Conservation (phyloP, 2,329 filamentous ascomycete genomes). For the Fonsecaea monophora region DNA sequence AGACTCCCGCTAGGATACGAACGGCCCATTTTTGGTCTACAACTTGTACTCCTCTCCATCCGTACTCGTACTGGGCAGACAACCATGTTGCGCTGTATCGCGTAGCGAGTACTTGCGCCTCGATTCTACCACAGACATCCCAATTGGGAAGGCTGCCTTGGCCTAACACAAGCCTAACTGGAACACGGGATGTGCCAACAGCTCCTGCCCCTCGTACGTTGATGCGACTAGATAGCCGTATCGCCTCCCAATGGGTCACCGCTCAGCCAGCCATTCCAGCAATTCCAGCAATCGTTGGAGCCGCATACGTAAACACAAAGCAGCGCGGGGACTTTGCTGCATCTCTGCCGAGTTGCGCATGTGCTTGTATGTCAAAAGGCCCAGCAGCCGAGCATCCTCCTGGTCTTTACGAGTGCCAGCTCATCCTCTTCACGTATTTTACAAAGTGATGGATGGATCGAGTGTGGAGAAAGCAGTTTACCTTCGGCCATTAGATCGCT, state of each 20-base stretch:
- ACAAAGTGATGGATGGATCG: constrained; percentile 3
- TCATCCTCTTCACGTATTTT: constrained; percentile 19
- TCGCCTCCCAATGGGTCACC: constrained; percentile 11
- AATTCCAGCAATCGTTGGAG: background rate
- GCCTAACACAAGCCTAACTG: background rate
- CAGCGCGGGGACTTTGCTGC: background rate
- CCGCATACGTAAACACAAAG: constrained; percentile 6
- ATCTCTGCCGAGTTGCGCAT: constrained; percentile 5
- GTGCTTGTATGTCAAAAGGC: constrained; percentile 5
- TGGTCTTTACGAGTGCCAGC: constrained; percentile 6
- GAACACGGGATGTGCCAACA: background rate
- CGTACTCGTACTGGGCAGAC: background rate
- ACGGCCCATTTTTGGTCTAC: constrained; percentile 3
- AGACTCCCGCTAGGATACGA: background rate
- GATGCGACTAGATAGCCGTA: constrained; percentile 4
- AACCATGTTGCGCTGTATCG: background rate
- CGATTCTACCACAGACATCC: background rate
- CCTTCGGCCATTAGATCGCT: constrained; percentile 9
- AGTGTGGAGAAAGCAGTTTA: background rate
- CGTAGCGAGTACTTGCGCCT: background rate
- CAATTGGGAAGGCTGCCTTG: background rate
- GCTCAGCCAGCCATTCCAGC: constrained; percentile 4
- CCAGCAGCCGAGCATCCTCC: constrained; percentile 8
- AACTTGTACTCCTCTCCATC: background rate
- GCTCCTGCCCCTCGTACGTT: background rate